These are phyloP conservation scores for Gypsophila paniculata DNA, from an alignment of 179 eudicot genomes.

Conservation along the genomic window DNA sequence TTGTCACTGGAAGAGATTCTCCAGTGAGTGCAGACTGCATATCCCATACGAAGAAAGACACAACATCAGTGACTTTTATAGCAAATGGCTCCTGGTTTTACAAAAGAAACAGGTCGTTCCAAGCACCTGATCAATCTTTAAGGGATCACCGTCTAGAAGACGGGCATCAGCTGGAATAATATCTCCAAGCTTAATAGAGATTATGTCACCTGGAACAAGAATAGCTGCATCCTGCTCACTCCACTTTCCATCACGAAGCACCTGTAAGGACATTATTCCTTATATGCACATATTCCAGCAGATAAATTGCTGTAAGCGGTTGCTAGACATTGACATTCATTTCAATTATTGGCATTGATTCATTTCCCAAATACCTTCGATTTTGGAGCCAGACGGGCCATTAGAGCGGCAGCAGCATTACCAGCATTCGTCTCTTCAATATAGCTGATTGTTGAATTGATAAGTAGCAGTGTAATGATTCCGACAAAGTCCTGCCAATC, in stretches of 20 bases:
- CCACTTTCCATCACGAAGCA: slow-evolving; percentile 78
- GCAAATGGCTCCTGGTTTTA: neutral
- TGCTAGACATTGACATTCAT: neutral
- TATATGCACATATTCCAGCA: neutral
- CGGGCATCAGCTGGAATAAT: slow-evolving; percentile 86
- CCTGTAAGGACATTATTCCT: slow-evolving; percentile 30
- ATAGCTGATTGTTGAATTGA: slow-evolving; percentile 73
- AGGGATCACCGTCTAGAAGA: slow-evolving; percentile 76
- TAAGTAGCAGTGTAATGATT: slow-evolving; percentile 58
- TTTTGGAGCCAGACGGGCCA: slow-evolving; percentile 79
- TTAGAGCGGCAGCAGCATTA: slow-evolving; percentile 75
- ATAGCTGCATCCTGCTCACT: slow-evolving; percentile 62
- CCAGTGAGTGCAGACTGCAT: slow-evolving; percentile 79
- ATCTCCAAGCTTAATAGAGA: slow-evolving; percentile 74
- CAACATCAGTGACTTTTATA: neutral
- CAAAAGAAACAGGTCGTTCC: neutral
- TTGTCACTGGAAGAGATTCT: slow-evolving; percentile 80
- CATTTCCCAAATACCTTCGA: slow-evolving; percentile 55
- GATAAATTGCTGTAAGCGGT: neutral
- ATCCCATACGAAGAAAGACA: slow-evolving; percentile 18
- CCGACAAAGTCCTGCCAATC: too few species aligned
- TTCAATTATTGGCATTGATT: too few species aligned
- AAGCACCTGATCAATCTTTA: slow-evolving; percentile 71
- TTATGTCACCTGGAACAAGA: slow-evolving; percentile 70
- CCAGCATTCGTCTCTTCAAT: slow-evolving; percentile 80